Conservation (phyloP, 2,329 filamentous ascomycete species). For the Clarireedia hainanense region DNA sequence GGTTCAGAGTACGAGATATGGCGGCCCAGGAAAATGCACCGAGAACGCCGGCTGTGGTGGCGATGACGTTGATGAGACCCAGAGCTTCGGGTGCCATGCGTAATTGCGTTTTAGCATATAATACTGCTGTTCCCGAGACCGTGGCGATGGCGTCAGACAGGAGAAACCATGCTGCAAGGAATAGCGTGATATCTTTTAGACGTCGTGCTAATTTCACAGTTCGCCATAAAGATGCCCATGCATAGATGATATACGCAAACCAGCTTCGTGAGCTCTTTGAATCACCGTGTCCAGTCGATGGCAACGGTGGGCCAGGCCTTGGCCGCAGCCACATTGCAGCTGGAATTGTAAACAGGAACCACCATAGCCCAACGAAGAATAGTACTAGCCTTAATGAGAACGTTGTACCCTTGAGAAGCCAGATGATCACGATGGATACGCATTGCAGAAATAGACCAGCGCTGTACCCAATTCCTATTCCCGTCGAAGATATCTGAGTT, state of each 20-base stretch:
- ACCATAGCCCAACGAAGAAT: slow-evolving; percentile 84
- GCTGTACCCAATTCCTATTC: slow-evolving; percentile 89
- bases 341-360: slow-evolving; percentile 85
- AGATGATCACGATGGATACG: slow-evolving; percentile 68
- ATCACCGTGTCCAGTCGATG: slow-evolving; percentile 23
- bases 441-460: slow-evolving; percentile 81
- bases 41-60: slow-evolving; percentile 72
- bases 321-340: slow-evolving; percentile 81
- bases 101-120: slow-evolving; percentile 90
- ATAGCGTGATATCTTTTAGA: slow-evolving; percentile 65
- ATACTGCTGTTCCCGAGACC: slow-evolving; percentile 84
- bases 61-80: slow-evolving; percentile 88
- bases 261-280: slow-evolving; percentile 35
- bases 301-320: slow-evolving; percentile 77
- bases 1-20: slow-evolving; percentile 59
- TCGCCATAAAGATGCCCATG: slow-evolving; percentile 77
- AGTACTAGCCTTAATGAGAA: slow-evolving; percentile 82
- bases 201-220: slow-evolving; percentile 68
- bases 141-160: slow-evolving; percentile 91
- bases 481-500: slow-evolving; percentile 83
- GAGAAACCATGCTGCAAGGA: slow-evolving; percentile 86
- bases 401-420: slow-evolving; percentile 65
- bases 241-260: slow-evolving; percentile 66
- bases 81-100: slow-evolving; percentile 83
- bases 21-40: slow-evolving; percentile 87